phyloP scores from a whole-genome alignment of 768 basidiomycete species.

The Lactarius trivialis region DNA sequence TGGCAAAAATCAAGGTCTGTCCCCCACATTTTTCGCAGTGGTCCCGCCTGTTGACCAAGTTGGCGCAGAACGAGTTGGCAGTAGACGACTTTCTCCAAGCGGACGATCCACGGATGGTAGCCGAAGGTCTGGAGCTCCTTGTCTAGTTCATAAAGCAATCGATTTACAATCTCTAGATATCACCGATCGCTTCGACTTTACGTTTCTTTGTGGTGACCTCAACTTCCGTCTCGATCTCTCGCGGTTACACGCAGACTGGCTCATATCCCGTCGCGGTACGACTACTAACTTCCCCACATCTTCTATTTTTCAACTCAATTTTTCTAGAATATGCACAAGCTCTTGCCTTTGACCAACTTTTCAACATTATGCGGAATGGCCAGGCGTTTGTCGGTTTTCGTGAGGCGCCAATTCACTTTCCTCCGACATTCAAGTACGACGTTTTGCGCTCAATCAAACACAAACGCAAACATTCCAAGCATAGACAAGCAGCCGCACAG shows the following conservation, averaged over 20 bases:
- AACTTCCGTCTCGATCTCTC: constrained; percentile 90
- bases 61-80: constrained; percentile 55
- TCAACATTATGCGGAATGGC: constrained; percentile 63
- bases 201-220: constrained; percentile 85
- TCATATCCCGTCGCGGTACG: constrained; percentile 73
- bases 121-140: constrained; percentile 51
- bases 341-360: constrained; percentile 85
- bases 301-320: neutral
- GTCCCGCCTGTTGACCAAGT: neutral
- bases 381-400: constrained; percentile 69
- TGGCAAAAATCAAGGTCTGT: constrained; percentile 79
- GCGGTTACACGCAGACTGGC: constrained; percentile 90
- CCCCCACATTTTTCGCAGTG: neutral
- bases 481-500: constrained; percentile 26
- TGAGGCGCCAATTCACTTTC: constrained; percentile 77
- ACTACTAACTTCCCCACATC: neutral
- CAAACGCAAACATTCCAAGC: constrained; percentile 36
- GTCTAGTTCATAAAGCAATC: constrained; percentile 6
- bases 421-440: constrained; percentile 93
- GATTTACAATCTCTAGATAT: constrained; percentile 43
- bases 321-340: constrained; percentile 72
- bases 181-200: constrained; percentile 83
- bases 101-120: constrained; percentile 55
- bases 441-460: constrained; percentile 56
- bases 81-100: constrained; percentile 70